Evolutionary conservation across 1,284 basidiomycete genomes (phyloP).

Genomic region (Athelia psychrophila): DNA sequence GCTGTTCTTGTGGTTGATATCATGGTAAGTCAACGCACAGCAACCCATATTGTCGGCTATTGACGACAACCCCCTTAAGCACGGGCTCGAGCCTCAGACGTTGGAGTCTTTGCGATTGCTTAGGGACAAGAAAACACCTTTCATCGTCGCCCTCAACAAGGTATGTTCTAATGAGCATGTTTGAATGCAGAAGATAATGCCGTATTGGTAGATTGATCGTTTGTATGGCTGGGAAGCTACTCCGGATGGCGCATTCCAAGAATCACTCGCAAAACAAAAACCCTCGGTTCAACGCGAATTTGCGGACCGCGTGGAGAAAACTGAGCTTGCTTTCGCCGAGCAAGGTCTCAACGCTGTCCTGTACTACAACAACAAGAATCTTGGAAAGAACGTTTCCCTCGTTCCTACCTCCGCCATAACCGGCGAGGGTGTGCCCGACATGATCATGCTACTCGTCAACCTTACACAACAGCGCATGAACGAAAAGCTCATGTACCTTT

Average conservation of each 20-base stretch:
- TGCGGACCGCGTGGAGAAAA: constrained; percentile 84
- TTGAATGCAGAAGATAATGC: too few species aligned
- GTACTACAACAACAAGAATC: constrained; percentile 98
- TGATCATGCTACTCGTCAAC: constrained; percentile 98
- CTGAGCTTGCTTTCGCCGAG: constrained; percentile 93
- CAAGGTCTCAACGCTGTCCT: constrained; percentile 95
- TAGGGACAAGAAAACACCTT: constrained; percentile 94
- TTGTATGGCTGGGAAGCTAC: constrained; percentile 94
- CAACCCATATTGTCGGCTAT: constrained; percentile 10
- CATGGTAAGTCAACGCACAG: constrained; percentile 62
- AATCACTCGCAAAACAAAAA: constrained; percentile 87
- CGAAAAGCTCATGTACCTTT: constrained; percentile 96
- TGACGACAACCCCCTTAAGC: too few species aligned
- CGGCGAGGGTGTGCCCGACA: constrained; percentile 99
- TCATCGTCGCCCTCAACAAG: constrained; percentile 99
- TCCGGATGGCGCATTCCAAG: constrained; percentile 90
- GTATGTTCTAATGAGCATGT: constrained; percentile 29
- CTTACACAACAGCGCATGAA: constrained; percentile 99
- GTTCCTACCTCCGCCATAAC: constrained; percentile 98
- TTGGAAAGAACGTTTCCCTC: constrained; percentile 91
- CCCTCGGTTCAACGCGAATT: constrained; percentile 88
- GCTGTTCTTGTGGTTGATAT: constrained; percentile 99
- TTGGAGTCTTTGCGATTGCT: constrained; percentile 94
- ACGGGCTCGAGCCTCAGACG: constrained; percentile 97
- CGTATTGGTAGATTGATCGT: constrained; percentile 88